Evolutionary conservation across 192 early-diverging fungal species (phyloP).

Genomic region (Entophlyctis helioformis): DNA sequence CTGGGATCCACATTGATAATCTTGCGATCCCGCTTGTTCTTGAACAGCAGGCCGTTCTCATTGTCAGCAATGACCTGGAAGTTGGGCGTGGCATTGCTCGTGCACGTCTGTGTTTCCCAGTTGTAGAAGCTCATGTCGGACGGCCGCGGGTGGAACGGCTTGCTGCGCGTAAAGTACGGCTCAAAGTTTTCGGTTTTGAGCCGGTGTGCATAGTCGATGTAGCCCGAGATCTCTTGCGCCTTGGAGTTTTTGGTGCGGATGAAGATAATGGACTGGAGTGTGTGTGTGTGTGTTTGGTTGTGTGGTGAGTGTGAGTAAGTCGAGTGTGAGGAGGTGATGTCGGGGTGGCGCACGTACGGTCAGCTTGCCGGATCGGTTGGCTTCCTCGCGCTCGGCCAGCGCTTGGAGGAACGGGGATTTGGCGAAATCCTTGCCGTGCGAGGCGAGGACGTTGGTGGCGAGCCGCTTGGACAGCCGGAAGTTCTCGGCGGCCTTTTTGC

Average conservation of each 20-base stretch:
- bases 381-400: slow-evolving; percentile 50
- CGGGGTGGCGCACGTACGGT: slow-evolving; percentile 23
- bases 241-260: slow-evolving; percentile 41
- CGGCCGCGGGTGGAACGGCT: slow-evolving; percentile 33
- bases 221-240: slow-evolving; percentile 44
- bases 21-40: slow-evolving; percentile 53
- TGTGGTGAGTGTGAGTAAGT: background rate
- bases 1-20: slow-evolving; percentile 56
- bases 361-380: slow-evolving; percentile 47
- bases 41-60: slow-evolving; percentile 50
- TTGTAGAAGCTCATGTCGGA: slow-evolving; percentile 55
- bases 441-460: slow-evolving; percentile 40
- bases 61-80: slow-evolving; percentile 59
- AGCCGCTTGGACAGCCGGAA: slow-evolving; percentile 46
- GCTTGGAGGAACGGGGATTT: slow-evolving; percentile 41
- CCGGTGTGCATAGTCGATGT: slow-evolving; percentile 54
- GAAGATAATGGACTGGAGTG: slow-evolving; percentile 38
- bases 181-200: slow-evolving; percentile 54
- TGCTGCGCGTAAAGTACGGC: slow-evolving; percentile 32
- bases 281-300: too few relatives aligned
- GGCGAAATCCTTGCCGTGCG: slow-evolving; percentile 36
- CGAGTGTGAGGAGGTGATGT: background rate
- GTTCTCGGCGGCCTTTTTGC: slow-evolving; percentile 51
- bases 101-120: slow-evolving; percentile 58
- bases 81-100: slow-evolving; percentile 47